Conservation (phyloP, 176 grass and related monocot species). For the Ensete glaucum region DNA sequence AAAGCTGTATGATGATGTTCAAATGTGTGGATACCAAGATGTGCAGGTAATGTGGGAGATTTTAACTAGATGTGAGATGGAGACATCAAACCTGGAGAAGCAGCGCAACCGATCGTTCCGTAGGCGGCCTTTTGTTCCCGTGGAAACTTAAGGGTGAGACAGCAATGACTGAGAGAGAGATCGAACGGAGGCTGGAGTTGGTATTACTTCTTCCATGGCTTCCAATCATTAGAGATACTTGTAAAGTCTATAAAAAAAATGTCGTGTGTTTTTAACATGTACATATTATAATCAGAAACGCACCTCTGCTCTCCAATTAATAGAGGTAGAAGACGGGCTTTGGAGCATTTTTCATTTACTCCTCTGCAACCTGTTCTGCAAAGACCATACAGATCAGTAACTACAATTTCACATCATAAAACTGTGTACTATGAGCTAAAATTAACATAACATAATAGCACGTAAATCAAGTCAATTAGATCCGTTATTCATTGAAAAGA, state of each 20-base stretch:
- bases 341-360: background rate
- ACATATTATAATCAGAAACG: constrained; percentile 8
- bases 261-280: background rate
- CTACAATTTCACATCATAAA: too few species aligned
- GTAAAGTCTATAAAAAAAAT: background rate
- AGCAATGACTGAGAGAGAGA: background rate
- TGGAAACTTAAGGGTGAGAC: too few species aligned
- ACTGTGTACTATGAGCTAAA: too few species aligned
- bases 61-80: constrained; percentile 46
- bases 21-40: constrained; percentile 88
- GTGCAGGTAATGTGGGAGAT: constrained; percentile 99
- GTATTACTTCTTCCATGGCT: background rate
- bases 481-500: background rate
- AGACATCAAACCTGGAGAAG: too few species aligned
- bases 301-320: background rate
- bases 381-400: too few species aligned
- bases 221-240: background rate
- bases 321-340: constrained; percentile 10
- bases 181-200: background rate
- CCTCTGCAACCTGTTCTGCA: too few species aligned
- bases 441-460: too few species aligned
- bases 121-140: too few species aligned
- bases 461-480: background rate
- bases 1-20: constrained; percentile 73
- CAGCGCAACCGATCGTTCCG: too few species aligned